Percentiles rank a stretch among this genome's conserved stretches.
phyloP scores from a whole-genome alignment of 1,284 basidiomycete genomes.

The Ganoderma multipileum region DNA sequence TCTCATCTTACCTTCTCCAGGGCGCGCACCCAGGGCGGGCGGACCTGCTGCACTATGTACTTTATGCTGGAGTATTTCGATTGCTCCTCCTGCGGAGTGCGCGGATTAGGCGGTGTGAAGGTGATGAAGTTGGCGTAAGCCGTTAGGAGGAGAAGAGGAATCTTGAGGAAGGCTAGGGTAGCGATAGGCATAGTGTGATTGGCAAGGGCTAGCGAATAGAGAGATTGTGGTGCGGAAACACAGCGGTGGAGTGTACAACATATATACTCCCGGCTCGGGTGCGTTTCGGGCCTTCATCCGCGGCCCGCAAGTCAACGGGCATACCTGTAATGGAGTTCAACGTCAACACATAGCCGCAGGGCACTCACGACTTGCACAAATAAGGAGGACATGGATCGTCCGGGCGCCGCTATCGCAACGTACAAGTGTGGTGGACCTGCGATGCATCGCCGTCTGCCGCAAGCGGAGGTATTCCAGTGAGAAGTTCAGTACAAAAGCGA shows the following conservation, averaged over 20 bases:
- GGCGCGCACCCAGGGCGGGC: constrained; percentile 27
- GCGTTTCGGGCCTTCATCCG: not conserved
- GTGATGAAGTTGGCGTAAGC: constrained; percentile 28
- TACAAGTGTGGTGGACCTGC: not conserved
- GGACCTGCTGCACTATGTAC: constrained; percentile 26
- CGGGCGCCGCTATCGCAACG: constrained; percentile 18
- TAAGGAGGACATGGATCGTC: not conserved
- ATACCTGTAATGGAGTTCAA: constrained; percentile 5
- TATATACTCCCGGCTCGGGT: constrained; percentile 1
- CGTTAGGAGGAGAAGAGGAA: constrained; percentile 23
- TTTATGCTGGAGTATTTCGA: constrained; percentile 24
- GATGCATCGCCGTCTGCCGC: not conserved
- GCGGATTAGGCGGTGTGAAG: constrained; percentile 26
- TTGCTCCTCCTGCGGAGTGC: constrained; percentile 22
- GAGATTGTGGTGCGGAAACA: not conserved
- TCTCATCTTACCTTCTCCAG: constrained; percentile 19
- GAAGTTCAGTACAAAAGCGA: constrained; percentile 20
- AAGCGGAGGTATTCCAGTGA: constrained; percentile 11
- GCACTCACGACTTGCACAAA: constrained; percentile 4
- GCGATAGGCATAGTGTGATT: constrained; percentile 7
- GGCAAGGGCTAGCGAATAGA: not conserved
- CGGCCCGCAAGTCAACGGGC: not conserved
- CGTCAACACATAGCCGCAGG: not conserved
- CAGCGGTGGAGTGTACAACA: not conserved
- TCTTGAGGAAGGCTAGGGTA: constrained; percentile 12